Evolutionary conservation across 768 basidiomycete genomes (phyloP), one percentile per base, ranked within the genome.

Genomic region (Leucosporidium creatinivorum): DNA sequence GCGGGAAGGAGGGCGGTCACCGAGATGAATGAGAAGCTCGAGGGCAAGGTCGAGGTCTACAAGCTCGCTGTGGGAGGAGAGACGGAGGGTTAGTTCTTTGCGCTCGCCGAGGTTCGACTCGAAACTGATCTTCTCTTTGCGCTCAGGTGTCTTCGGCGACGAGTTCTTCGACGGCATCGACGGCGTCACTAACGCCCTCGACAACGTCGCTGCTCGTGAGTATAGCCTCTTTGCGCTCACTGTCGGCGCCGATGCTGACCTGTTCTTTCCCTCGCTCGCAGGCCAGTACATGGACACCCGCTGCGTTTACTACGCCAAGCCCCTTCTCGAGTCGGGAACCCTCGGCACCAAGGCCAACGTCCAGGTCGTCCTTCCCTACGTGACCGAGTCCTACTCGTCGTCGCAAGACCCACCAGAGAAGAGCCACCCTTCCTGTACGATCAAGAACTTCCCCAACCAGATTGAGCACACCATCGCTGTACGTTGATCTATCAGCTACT

Each of bases 381-480:
- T 97, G 50, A 96, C 94, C 19, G 96, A 99, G 79, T 94, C 91
- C 23, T 99, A 99, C 78, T 87, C 89, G 19, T 94, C 93, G 13
- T 97, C 93, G 19, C 96, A 98, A 79, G 96, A 99, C 77, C 96
- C 96, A 55, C 96, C 96, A 13, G 96, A 99, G 81, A 98, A 96
- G 79, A 89, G 93, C 76, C 87, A 93, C 2, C 89, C 96, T 28
- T 90, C 89, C 30, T 99, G 96, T 79, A 99, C 96, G 1, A 88
- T 98, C 78, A 98, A 97, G 69, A 97, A 91, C 80, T 99, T 98
- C 84, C 96, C 96, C 15, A 93, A 99, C 77, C 88, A 89, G 30
- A 98, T 98, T 74, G 88, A 91, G 73, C 96, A 99, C 80, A 96
- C 93, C 10, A 99, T 99, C 67, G 92, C 97, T 83, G 91, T 89